Base-by-base conservation (phyloP, 192 early-diverging fungal genomes). In the Gorgonomyces haynaldii region DNA sequence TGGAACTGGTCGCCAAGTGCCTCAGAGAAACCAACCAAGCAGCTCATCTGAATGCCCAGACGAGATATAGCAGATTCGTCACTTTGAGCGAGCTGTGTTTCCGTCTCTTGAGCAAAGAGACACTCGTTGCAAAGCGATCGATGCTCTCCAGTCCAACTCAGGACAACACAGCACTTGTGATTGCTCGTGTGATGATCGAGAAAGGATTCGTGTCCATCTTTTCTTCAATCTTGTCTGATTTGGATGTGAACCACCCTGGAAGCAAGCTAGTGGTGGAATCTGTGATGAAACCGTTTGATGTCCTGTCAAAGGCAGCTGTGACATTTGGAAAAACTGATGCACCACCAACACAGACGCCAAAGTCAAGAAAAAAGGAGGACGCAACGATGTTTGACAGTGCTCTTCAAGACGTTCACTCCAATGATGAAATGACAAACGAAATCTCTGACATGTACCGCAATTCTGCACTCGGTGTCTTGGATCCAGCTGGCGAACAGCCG, bases 171-270 rank as follows among this genome's bases (percentile, higher is more conserved):
- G 2, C 69, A 54, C 47, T 78, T 17, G 67, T 74, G 8, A 70
- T 86, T 26, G 79, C 78, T 10, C 77, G 76, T 28, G 69, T 84
- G 36, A 87, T 98, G 81, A 65, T 98, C 20, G 92, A 96, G 27
- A 92, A 89, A 39, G 78, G 81, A 5, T 86, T 87, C 52, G 83
- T 91, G 0, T 73, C 66, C 28, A 63, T 83, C 1, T 56, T 98
- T 21, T 90, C 90, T 3, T 78, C 71, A 27, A 76, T 85, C 1
- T 60, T 91, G 16, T 80, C 76, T 26, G 86, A 89, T 43, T 69
- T 98, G 27, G 91, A 98, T 56, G 62, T 91, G 25, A 86, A 92
- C 56, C 88, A 95, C 54, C 95, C 95, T 5, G 67, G 76, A 31
- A 74, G 85, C 23, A 83, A 76, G 35, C 63, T 66, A 12, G 71